Base-by-base conservation (phyloP, 2,329 filamentous ascomycete species). In the Trichoderma oligosporum region DNA sequence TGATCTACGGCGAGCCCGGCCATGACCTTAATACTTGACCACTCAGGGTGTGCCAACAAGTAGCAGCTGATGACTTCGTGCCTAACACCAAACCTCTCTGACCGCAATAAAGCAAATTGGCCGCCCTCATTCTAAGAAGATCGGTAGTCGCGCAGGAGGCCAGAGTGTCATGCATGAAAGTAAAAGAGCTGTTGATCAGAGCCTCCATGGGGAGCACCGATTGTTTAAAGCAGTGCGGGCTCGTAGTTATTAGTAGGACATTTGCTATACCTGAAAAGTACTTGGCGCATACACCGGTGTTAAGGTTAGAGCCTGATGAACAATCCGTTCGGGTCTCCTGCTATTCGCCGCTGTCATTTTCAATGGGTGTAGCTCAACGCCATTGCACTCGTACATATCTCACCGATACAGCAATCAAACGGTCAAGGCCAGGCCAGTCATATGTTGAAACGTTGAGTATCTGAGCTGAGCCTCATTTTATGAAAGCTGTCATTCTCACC, bases 371-470 rank as follows among this genome's bases (percentile, higher is more conserved):
- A 29, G 41, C 36, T 36, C n/a, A 11, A 45, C 31, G 39, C 6
- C 33, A 20, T 45, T 55, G 31, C 16, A 22, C 12, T 38, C 18
- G 31, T n/a, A 27, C n/a, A n/a, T 29, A 14, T 33, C 44, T 55
- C 52, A 55, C 52, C 52, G 52, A 27, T 46, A 8, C 12, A 31
- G 20, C 16, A 39, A 9, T 46, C 4, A 39, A 39, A 14, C n/a
- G n/a, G n/a, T 6, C 47, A 14, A 38, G 31, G 31, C n/a, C 41
- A 45, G 31, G 14, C 52, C 52, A 55, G 41, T 55, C 39, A 55
- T 25, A 20, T 25, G 20, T 24, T 38, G 41, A 55, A 46, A 55
- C 52, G 52, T 55, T 31, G 20, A 20, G 12, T 16, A 29, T 7
- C 29, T 47, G 9, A n/a, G 44, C 41, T 44, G 22, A 55, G 52